These are phyloP conservation scores for Euptelea pleiosperma DNA, from an alignment of 164 flowering plant species.

Conservation along the genomic window DNA sequence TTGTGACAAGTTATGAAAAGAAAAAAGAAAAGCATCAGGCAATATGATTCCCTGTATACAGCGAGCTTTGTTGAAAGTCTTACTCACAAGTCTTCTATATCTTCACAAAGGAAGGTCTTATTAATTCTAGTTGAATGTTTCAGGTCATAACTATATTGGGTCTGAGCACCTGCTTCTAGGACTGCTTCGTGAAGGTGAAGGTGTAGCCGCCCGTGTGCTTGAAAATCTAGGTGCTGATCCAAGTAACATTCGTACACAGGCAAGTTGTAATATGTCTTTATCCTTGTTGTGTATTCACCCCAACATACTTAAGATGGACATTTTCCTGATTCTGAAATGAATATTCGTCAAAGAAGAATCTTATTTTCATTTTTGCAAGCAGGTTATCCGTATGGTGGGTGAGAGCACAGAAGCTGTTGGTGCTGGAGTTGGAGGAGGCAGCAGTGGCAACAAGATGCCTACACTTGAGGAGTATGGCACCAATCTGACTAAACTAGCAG, in stretches of 20 bases:
- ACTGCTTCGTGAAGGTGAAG: constrained; percentile 95
- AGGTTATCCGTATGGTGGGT: constrained; percentile 90
- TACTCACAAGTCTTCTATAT: too few species aligned
- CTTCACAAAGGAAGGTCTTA: background rate
- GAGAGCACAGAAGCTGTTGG: constrained; percentile 69
- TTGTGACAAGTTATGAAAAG: too few species aligned
- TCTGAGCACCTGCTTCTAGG: constrained; percentile 95
- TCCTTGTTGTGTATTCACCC: background rate
- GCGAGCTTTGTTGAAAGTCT: too few species aligned
- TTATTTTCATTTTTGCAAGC: constrained; percentile 3
- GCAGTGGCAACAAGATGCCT: constrained; percentile 54
- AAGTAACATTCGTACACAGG: constrained; percentile 74
- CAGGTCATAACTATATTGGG: constrained; percentile 96
- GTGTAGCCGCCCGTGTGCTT: constrained; percentile 86
- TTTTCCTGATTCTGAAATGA: background rate
- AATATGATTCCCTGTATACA: too few species aligned
- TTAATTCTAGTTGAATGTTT: constrained; percentile 18
- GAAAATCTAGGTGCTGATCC: constrained; percentile 74
- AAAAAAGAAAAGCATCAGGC: too few species aligned
- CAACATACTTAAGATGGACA: background rate
- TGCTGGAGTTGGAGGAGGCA: constrained; percentile 54
- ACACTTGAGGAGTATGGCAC: constrained; percentile 73
- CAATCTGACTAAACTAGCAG: constrained; percentile 65
- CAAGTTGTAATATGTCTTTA: constrained; percentile 9
- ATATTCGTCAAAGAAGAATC: background rate